phyloP scores from a whole-genome alignment of 179 eudicot species.

The Heliamphora pulchella region DNA sequence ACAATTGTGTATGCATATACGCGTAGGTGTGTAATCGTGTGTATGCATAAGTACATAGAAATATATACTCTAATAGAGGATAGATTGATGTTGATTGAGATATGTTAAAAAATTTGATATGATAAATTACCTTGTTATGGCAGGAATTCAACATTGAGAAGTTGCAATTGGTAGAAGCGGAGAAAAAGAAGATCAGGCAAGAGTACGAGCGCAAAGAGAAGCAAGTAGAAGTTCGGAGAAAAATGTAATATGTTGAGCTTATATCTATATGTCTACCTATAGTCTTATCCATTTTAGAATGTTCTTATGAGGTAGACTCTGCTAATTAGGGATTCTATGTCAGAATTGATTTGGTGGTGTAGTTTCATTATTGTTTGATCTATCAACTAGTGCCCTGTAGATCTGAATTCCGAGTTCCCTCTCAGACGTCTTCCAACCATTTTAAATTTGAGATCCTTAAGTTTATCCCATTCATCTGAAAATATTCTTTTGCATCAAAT shows the following conservation, averaged over 20 bases:
- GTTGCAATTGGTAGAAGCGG: slow-evolving; percentile 83
- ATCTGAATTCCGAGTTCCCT: slow-evolving; percentile 4
- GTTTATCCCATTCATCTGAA: neutral
- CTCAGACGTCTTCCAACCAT: neutral
- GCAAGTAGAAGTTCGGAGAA: slow-evolving; percentile 72
- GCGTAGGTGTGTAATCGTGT: neutral
- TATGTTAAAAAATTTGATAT: neutral
- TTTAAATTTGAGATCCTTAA: neutral
- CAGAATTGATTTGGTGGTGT: neutral
- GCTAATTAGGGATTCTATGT: neutral
- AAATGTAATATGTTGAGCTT: slow-evolving; percentile 42
- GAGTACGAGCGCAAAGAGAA: slow-evolving; percentile 95
- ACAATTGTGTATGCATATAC: too few relatives aligned
- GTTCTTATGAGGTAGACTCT: neutral
- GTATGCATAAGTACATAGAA: neutral
- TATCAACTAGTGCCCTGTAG: neutral
- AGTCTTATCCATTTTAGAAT: neutral
- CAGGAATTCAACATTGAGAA: slow-evolving; percentile 95
- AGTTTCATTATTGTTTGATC: slow-evolving; percentile 9
- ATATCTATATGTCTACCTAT: neutral
- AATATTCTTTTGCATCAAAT: neutral
- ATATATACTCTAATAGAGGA: too few relatives aligned
- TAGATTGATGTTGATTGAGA: neutral
- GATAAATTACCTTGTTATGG: neutral
- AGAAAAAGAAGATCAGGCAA: slow-evolving; percentile 90